phyloP scores from a whole-genome alignment of 441 rosid species.

The Capsella rubella region DNA sequence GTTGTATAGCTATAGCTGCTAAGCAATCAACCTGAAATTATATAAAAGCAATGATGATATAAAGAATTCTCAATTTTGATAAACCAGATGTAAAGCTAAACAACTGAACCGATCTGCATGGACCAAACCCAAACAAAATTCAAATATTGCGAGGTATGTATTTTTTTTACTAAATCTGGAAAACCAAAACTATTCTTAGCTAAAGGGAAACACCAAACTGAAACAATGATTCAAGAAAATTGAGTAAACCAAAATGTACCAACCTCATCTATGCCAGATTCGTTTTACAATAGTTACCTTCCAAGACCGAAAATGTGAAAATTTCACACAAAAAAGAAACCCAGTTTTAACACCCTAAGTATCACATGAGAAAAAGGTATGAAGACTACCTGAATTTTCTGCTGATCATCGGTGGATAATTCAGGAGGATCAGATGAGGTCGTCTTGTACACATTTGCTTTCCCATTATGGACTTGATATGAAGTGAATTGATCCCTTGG shows the following conservation, averaged over 20 bases:
- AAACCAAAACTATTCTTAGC: neutral
- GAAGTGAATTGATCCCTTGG: conserved; percentile 48
- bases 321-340: neutral
- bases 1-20: conserved; percentile 85
- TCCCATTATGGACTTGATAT: conserved; percentile 43
- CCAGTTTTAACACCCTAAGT: conserved; percentile 9
- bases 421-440: conserved; percentile 50
- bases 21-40: conserved; percentile 71
- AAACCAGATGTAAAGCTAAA: neutral
- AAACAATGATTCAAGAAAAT: neutral
- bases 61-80: neutral
- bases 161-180: neutral
- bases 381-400: conserved; percentile 77
- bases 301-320: conserved; percentile 9
- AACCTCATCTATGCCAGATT: conserved; percentile 20
- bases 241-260: conserved; percentile 8
- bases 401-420: conserved; percentile 70
- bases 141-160: neutral
- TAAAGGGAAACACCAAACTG: conserved; percentile 8
- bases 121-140: neutral
- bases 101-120: neutral
- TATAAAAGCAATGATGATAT: no score
- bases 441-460: conserved; percentile 49
- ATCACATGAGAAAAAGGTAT: conserved; percentile 3
- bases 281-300: conserved; percentile 8